Evolutionary conservation across 208 protist species (phyloP).

Genomic region (Leishmania arabica): DNA sequence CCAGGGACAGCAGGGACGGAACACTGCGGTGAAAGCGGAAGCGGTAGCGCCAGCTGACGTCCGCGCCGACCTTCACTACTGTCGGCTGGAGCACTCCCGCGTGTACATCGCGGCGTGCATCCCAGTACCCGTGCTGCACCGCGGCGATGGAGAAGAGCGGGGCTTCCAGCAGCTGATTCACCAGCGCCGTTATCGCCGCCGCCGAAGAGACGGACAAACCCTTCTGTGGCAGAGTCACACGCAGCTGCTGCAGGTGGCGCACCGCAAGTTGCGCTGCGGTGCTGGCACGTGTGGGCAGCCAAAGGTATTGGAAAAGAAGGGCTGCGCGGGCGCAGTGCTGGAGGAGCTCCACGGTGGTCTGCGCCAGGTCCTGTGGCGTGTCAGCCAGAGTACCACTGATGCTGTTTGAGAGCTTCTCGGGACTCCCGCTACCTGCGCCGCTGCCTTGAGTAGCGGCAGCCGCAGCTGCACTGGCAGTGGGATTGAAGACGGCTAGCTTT

Average conservation of each 20-base stretch:
- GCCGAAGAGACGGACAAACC: slow-evolving; percentile 1
- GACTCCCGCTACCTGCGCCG: not conserved
- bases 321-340: slow-evolving; percentile 22
- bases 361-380: not conserved
- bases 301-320: slow-evolving; percentile 28
- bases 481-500: not conserved
- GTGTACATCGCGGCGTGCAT: slow-evolving; percentile 67
- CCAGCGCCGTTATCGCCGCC: not conserved
- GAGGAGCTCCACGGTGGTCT: slow-evolving; percentile 20
- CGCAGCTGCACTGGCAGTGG: not conserved
- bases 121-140: slow-evolving; percentile 63
- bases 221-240: not conserved
- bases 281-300: slow-evolving; percentile 17
- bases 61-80: slow-evolving; percentile 59
- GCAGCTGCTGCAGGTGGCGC: slow-evolving; percentile 17
- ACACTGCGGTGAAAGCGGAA: slow-evolving; percentile 50
- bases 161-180: slow-evolving; percentile 44
- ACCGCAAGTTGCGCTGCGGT: slow-evolving; percentile 24
- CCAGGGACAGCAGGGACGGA: slow-evolving; percentile 55
- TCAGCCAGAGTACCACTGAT: not conserved
- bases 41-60: slow-evolving; percentile 39
- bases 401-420: not conserved
- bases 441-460: not conserved
- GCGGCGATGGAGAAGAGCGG: slow-evolving; percentile 49
- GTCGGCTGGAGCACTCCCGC: slow-evolving; percentile 59